A percentile compares a stretch with the other conserved stretches of the same genome.
phyloP scores from a whole-genome alignment of 192 early-diverging fungal species.

The Podila minutissima region DNA sequence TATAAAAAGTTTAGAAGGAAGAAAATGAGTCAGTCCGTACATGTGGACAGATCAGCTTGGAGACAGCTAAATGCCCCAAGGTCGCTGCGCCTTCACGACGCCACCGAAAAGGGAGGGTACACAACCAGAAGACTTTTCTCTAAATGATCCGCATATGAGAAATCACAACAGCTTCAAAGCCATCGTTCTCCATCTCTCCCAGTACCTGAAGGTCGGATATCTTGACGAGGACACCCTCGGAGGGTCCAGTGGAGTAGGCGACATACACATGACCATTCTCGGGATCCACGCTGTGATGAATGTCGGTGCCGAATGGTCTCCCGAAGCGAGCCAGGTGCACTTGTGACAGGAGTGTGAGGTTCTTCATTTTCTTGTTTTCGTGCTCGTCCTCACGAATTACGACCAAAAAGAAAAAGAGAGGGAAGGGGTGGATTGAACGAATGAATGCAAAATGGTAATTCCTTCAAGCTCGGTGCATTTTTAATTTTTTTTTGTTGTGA shows the following conservation, averaged over 20 bases:
- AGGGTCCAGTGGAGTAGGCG: slow-evolving; percentile 50
- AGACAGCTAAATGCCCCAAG: background rate
- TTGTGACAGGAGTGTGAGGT: slow-evolving; percentile 46
- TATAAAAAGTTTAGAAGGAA: background rate
- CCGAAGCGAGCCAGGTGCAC: slow-evolving; percentile 44
- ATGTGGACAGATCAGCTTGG: background rate
- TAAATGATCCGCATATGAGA: background rate
- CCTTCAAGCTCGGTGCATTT: background rate
- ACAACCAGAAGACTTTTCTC: background rate
- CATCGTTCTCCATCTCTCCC: too few relatives aligned
- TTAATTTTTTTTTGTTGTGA: background rate
- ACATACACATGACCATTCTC: slow-evolving; percentile 63
- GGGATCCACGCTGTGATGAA: slow-evolving; percentile 59
- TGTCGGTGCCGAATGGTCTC: slow-evolving; percentile 36
- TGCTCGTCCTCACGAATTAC: slow-evolving; percentile 1
- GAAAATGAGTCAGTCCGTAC: background rate
- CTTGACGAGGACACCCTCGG: slow-evolving; percentile 44
- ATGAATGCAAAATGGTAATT: background rate
- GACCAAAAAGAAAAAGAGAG: background rate
- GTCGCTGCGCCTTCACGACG: too few relatives aligned
- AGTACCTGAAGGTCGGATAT: slow-evolving; percentile 42
- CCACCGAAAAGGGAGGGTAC: background rate
- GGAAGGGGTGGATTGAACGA: background rate
- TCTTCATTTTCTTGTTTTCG: slow-evolving; percentile 29
- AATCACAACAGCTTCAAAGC: background rate